phyloP scores from a whole-genome alignment of 345 rosid species.

The Kandelia obovata region DNA sequence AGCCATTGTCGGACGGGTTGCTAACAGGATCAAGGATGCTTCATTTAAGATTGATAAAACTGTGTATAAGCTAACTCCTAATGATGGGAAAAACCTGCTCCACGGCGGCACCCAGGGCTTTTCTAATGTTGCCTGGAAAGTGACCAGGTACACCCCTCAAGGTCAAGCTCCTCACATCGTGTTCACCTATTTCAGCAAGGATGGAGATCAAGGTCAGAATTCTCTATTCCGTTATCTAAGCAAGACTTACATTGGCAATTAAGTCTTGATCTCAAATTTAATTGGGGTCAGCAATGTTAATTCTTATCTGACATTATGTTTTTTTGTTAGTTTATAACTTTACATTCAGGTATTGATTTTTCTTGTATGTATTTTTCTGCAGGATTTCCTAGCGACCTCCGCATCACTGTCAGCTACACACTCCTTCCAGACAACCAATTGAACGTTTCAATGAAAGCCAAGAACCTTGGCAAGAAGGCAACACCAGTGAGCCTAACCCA shows the following conservation, averaged over 20 bases:
- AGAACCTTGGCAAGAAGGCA: slow-evolving; percentile 46
- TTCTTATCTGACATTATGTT: no score
- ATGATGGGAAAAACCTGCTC: slow-evolving; percentile 71
- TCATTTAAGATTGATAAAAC: slow-evolving; percentile 58
- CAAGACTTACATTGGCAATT: neutral
- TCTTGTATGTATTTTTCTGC: neutral
- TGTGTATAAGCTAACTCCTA: slow-evolving; percentile 48
- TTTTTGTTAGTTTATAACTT: no score
- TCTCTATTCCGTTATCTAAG: neutral
- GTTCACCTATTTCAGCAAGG: slow-evolving; percentile 58
- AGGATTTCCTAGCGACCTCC: slow-evolving; percentile 77
- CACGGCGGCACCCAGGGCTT: slow-evolving; percentile 84
- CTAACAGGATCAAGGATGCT: slow-evolving; percentile 70
- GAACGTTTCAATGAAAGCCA: slow-evolving; percentile 61
- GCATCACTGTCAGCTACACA: slow-evolving; percentile 47
- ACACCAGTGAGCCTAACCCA: slow-evolving; percentile 77
- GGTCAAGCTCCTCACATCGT: slow-evolving; percentile 48
- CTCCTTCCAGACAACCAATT: slow-evolving; percentile 35
- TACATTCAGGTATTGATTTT: no score
- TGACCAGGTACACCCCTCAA: slow-evolving; percentile 34
- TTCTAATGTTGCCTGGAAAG: slow-evolving; percentile 68
- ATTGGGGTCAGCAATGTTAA: no score
- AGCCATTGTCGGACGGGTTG: slow-evolving; percentile 75
- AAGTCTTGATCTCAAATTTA: no score
- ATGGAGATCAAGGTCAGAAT: slow-evolving; percentile 70